A percentile compares a stretch with the other conserved stretches of the same genome.
These are phyloP conservation scores for Aspergillus niger DNA, from an alignment of 2,329 filamentous ascomycete genomes.

Conservation along the genomic window DNA sequence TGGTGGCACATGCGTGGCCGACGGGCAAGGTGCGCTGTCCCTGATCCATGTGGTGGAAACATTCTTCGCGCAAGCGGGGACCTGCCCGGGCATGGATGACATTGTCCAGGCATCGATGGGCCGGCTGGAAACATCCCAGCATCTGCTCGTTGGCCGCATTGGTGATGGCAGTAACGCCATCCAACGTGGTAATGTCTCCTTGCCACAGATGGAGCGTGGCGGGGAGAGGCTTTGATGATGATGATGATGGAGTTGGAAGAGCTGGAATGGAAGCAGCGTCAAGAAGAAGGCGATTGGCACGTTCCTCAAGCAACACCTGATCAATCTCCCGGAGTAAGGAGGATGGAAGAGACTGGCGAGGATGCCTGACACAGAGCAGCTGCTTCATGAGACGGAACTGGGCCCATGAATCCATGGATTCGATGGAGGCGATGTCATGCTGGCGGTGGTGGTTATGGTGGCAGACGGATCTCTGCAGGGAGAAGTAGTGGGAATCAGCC, in stretches of 20 bases:
- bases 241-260: background rate
- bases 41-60: conserved; percentile 16
- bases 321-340: background rate
- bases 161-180: conserved; percentile 26
- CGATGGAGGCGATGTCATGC: background rate
- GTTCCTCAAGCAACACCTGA: background rate
- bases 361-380: conserved; percentile 1
- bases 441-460: background rate
- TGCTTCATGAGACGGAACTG: background rate
- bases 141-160: conserved; percentile 26
- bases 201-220: conserved; percentile 20
- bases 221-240: background rate
- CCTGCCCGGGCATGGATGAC: conserved; percentile 27
- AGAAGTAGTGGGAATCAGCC: background rate
- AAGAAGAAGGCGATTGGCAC: background rate
- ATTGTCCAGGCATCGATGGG: conserved; percentile 29
- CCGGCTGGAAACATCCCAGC: conserved; percentile 26
- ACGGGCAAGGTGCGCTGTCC: conserved; percentile 17
- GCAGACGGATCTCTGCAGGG: background rate
- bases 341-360: background rate
- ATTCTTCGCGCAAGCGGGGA: conserved; percentile 25
- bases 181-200: conserved; percentile 27
- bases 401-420: conserved; percentile 1
- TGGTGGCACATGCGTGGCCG: conserved; percentile 19
- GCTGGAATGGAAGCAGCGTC: background rate